These are phyloP conservation scores for Hypsizygus ulmarius DNA, from an alignment of 1,284 basidiomycete species.

Conservation along the genomic window DNA sequence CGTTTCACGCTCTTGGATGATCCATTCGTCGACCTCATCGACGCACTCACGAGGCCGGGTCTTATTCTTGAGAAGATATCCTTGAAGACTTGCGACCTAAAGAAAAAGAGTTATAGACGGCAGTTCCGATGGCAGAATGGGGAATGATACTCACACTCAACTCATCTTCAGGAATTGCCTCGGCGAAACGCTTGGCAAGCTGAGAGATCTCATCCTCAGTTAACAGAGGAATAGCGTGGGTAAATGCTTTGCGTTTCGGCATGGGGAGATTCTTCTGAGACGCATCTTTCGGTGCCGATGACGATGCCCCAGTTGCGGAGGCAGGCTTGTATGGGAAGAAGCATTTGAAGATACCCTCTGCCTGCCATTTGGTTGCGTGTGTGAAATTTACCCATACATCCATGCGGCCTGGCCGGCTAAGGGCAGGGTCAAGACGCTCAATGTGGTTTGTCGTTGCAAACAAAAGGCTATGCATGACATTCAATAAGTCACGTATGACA, in stretches of 20 bases:
- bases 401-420: constrained; percentile 81
- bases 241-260: constrained; percentile 58
- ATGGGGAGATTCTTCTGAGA: constrained; percentile 66
- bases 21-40: constrained; percentile 73
- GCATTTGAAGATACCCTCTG: constrained; percentile 86
- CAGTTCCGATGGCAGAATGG: not conserved
- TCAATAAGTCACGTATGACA: constrained; percentile 2
- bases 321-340: constrained; percentile 75
- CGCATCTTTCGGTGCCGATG: constrained; percentile 38
- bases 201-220: constrained; percentile 69
- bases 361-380: constrained; percentile 83
- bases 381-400: constrained; percentile 88
- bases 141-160: constrained; percentile 58
- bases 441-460: constrained; percentile 87
- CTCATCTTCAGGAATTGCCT: constrained; percentile 76
- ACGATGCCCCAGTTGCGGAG: constrained; percentile 27
- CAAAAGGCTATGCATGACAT: constrained; percentile 49
- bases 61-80: constrained; percentile 82
- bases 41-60: constrained; percentile 78
- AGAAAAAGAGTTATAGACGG: not conserved
- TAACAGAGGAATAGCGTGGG: constrained; percentile 63
- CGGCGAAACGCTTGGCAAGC: constrained; percentile 75
- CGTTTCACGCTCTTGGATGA: constrained; percentile 74
- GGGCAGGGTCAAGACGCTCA: constrained; percentile 78
- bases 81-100: constrained; percentile 81